Conservation (phyloP, 2,329 filamentous ascomycete species). For the Diaporthe vexans region DNA sequence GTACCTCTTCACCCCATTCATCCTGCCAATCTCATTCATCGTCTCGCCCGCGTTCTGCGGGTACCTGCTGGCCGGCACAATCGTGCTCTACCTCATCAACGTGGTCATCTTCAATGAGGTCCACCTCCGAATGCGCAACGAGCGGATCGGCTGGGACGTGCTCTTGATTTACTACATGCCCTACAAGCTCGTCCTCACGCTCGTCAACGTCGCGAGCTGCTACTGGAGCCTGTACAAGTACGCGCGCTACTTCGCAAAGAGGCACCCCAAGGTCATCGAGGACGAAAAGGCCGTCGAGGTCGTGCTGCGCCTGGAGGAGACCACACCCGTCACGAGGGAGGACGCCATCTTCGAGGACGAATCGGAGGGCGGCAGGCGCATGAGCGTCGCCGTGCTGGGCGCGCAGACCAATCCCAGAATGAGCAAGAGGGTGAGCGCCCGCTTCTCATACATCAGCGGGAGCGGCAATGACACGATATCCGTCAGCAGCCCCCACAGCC, state of each 20-base stretch:
- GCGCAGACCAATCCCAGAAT: neutral
- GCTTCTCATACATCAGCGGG: slow-evolving; percentile 24
- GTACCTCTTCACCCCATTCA: slow-evolving; percentile 60
- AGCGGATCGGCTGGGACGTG: slow-evolving; percentile 55
- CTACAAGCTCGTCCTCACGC: slow-evolving; percentile 59
- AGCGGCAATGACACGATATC: slow-evolving; percentile 16
- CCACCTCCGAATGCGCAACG: slow-evolving; percentile 59
- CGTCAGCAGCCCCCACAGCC: slow-evolving; percentile 1
- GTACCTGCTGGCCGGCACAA: slow-evolving; percentile 54
- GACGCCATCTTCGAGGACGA: slow-evolving; percentile 20
- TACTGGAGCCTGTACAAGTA: slow-evolving; percentile 60
- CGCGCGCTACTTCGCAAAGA: slow-evolving; percentile 59
- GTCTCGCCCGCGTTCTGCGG: slow-evolving; percentile 55
- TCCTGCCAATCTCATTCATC: slow-evolving; percentile 60
- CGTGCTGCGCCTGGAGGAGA: slow-evolving; percentile 43
- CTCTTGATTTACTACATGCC: slow-evolving; percentile 58
- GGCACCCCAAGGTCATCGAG: slow-evolving; percentile 63
- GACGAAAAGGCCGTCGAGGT: slow-evolving; percentile 50
- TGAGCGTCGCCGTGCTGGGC: slow-evolving; percentile 13
- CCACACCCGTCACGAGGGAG: slow-evolving; percentile 11
- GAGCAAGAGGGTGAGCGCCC: slow-evolving; percentile 13
- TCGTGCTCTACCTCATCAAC: slow-evolving; percentile 59
- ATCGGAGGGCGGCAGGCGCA: neutral
- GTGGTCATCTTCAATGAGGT: slow-evolving; percentile 63
- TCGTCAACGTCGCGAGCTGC: slow-evolving; percentile 59